A percentile compares a stretch with the other conserved stretches of the same genome.
These are phyloP conservation scores for Centaurea solstitialis DNA, from an alignment of 129 eudicot genomes.

Conservation along the genomic window DNA sequence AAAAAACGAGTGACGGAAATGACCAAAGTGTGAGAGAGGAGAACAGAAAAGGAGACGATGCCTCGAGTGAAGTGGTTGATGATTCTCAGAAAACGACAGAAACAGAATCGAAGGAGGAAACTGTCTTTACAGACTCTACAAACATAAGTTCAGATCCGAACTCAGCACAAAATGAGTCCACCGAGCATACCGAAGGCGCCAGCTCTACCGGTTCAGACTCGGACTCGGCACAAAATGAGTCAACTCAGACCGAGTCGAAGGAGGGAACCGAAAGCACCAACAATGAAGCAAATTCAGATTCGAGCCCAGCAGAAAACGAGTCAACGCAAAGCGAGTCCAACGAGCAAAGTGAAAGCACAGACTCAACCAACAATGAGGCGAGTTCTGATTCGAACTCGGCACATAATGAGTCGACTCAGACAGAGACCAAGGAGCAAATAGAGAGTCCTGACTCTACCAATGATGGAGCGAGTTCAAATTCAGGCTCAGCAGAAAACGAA, in stretches of 20 bases:
- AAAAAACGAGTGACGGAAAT: conserved; percentile 37
- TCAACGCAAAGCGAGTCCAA: conserved; percentile 37
- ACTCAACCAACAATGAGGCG: conserved; percentile 9
- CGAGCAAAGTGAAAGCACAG: conserved; percentile 27
- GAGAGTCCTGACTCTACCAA: conserved; percentile 24
- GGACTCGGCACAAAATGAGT: conserved; percentile 36
- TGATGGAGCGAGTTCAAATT: conserved; percentile 18
- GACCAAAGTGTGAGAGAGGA: conserved; percentile 46
- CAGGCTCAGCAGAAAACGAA: conserved; percentile 17
- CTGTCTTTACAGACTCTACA: conserved; percentile 29
- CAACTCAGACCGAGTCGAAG: conserved; percentile 17
- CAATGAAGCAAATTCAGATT: conserved; percentile 21
- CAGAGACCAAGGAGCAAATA: conserved; percentile 15
- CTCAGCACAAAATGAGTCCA: conserved; percentile 16
- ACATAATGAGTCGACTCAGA: conserved; percentile 33
- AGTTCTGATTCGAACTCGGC: conserved; percentile 30
- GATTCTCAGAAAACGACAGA: conserved; percentile 30
- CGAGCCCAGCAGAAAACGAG: conserved; percentile 28
- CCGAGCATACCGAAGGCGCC: conserved; percentile 1
- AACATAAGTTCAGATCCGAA: conserved; percentile 32
- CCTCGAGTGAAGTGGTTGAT: conserved; percentile 37
- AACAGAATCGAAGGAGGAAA: no score
- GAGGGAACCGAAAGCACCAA: conserved; percentile 13
- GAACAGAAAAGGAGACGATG: conserved; percentile 42
- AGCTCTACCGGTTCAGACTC: not conserved